These are phyloP conservation scores for Sechiopsis laciniata DNA, from an alignment of 306 rosid species.

Conservation along the genomic window DNA sequence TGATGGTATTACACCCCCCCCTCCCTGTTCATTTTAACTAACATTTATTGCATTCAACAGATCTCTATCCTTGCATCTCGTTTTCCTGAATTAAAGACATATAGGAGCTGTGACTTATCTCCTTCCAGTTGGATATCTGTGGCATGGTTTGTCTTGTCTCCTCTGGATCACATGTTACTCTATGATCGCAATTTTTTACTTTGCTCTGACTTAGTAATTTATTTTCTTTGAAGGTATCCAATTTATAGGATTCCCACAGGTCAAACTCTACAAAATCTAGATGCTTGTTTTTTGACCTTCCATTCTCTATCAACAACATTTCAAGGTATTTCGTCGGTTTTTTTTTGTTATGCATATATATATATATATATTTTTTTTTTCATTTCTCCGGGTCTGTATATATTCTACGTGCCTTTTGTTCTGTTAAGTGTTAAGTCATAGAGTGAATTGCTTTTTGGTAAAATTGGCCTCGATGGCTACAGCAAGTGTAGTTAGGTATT, in stretches of 20 bases:
- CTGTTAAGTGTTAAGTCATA: neutral
- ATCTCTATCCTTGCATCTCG: slow-evolving; percentile 55
- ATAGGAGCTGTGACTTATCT: slow-evolving; percentile 74
- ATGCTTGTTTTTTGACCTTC: slow-evolving; percentile 82
- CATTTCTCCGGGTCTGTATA: neutral
- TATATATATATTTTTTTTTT: neutral
- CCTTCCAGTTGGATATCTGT: slow-evolving; percentile 90
- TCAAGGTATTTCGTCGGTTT: slow-evolving; percentile 37
- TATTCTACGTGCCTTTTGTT: neutral
- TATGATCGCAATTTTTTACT: neutral
- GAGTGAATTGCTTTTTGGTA: neutral
- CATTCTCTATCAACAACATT: slow-evolving; percentile 58
- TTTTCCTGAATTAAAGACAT: slow-evolving; percentile 71
- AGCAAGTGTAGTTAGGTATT: neutral
- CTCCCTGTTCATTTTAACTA: slow-evolving; percentile 19
- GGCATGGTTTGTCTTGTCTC: slow-evolving; percentile 54
- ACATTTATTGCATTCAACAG: slow-evolving; percentile 43
- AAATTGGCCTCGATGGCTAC: neutral
- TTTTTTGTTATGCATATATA: slow-evolving; percentile 13
- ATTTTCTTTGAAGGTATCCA: slow-evolving; percentile 60
- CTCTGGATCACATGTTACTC: neutral
- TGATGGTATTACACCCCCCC: slow-evolving; percentile 8
- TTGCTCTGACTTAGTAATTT: neutral
- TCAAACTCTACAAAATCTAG: slow-evolving; percentile 72
- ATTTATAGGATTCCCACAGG: slow-evolving; percentile 93